Evolutionary conservation across 768 basidiomycete species (phyloP).

Genomic region (Galerina marginata): DNA sequence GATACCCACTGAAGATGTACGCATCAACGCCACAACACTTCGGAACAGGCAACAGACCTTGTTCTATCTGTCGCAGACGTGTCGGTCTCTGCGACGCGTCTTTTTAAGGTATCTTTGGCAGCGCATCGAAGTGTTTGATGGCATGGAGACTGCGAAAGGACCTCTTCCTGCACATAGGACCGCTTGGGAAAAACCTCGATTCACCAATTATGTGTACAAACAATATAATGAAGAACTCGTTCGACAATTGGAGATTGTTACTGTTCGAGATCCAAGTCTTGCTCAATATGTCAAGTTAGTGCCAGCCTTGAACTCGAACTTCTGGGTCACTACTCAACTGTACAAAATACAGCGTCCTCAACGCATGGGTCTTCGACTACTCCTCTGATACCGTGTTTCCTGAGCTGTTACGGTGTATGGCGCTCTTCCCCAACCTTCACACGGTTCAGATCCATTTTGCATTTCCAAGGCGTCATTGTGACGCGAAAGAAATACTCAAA

Average conservation of each 20-base stretch:
- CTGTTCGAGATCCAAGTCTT: slow-evolving; percentile 25
- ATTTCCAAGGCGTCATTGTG: neutral
- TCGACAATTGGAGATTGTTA: slow-evolving; percentile 30
- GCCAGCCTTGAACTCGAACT: no score
- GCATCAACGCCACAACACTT: no score
- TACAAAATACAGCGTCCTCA: slow-evolving; percentile 15
- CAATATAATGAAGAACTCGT: slow-evolving; percentile 14
- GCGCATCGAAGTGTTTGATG: slow-evolving; percentile 20
- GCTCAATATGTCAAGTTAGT: slow-evolving; percentile 22
- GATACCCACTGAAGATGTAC: slow-evolving; percentile 11
- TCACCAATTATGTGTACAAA: slow-evolving; percentile 15
- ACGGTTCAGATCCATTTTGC: slow-evolving; percentile 17
- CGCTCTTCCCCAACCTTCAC: slow-evolving; percentile 28
- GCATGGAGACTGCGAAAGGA: neutral
- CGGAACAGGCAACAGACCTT: no score
- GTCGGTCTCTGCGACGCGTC: slow-evolving; percentile 15
- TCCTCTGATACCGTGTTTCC: slow-evolving; percentile 14
- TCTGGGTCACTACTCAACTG: neutral
- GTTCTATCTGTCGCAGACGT: slow-evolving; percentile 13
- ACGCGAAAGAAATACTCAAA: neutral
- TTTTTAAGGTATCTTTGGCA: slow-evolving; percentile 18
- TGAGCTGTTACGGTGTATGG: slow-evolving; percentile 30
- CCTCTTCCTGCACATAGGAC: neutral
- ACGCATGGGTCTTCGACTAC: slow-evolving; percentile 18
- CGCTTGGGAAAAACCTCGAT: neutral